Evolutionary conservation across 164 flowering plant genomes (phyloP), one percentile per base, ranked within the genome.

Genomic region (Platanus orientalis): DNA sequence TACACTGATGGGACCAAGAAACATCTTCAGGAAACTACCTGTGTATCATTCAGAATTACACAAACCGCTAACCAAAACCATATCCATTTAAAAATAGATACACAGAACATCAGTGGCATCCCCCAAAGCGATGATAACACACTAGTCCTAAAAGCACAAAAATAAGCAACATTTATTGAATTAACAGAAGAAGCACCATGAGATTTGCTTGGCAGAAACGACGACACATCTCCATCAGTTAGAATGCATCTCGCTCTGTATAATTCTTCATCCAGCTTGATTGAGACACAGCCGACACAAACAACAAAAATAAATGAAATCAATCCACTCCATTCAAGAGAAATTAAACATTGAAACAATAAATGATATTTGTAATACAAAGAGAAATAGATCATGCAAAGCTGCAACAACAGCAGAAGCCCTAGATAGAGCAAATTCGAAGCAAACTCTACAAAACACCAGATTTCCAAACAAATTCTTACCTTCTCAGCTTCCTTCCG

Each of bases 1-100:
- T 39, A 94, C 96, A 71, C 81, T 89, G 21, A 89, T 84, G 29
- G 98, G 98, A 50, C 98, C 98, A 28, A 94, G 71, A 79, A 94
- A 91, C 96, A 84, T 91, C 79, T 67, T 86, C 69, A 94, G 69
- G 52, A 94, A 91, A n/a, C 77, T 27, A 39, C 94, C 98, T 93
- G 77, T 16, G 27, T 1, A 47, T 4, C 16, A 48, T 32, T 51
- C 34, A 24, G 32, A 12, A 50, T 16, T 11, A 51, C 30, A 14
- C 36, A 29, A 36, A 36, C 23, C 34, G 28, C 16, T 4, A 27
- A 36, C 34, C 34, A 28, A 57, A 39, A 11, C 24, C 13, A 16
- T 19, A 12, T n/a, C 32, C 26, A 21, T 17, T 23, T 7, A 29
- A 29, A 21, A 54, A 23, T 10, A 25, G 1, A 32, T 6, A 24